Evolutionary conservation across 2,329 filamentous ascomycete species (phyloP), one percentile per base, ranked within the genome.

Genomic region (Emmonsia crescens): DNA sequence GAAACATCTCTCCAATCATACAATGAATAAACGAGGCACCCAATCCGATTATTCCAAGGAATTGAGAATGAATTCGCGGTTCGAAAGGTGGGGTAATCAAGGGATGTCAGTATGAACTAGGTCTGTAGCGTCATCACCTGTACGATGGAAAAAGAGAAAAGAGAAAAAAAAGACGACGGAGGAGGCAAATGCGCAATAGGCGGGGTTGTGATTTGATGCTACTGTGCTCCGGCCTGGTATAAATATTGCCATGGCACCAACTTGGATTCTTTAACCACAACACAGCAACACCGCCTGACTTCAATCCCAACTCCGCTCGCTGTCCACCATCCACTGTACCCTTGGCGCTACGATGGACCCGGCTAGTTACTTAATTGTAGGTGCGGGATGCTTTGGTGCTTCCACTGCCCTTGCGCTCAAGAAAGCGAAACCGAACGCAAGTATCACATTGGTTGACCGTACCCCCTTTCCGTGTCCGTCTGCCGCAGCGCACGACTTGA

Each of bases 341-440:
- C 49, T 33, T 29, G 19, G 8, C 14, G 49, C 27, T 52, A 52
- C 21, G 14, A 52, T 52, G 49, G 21, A 52, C 49, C 3, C 24
- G 27, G 3, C 54, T 52, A 21, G 48, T n/a, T 62, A 60, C 48
- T 68, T 82, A 24, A 78, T 82, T 48, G 68, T 82, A 55, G 80
- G 80, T 8, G 78, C 75, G n/a, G 81, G 80, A 5, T 81, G 79
- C 0, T 82, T 81, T 71, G 81, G 80, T 12, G 77, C 61, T 29
- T 44, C 61, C 27, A 61, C 61, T 3, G 61, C 61, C n/a, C 52
- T 63, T 27, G 57, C 60, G 12, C 61, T 63, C 24, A 46, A 46
- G n/a, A 59, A 57, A 46, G 36, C 58, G n/a, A 44, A 57, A 38
- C 58, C 48, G n/a, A 44, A 46, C 16, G 36, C 61, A 36, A 42